These are phyloP conservation scores for Thraustotheca clavata DNA, from an alignment of 352 stramenopile genomes.

Conservation along the genomic window DNA sequence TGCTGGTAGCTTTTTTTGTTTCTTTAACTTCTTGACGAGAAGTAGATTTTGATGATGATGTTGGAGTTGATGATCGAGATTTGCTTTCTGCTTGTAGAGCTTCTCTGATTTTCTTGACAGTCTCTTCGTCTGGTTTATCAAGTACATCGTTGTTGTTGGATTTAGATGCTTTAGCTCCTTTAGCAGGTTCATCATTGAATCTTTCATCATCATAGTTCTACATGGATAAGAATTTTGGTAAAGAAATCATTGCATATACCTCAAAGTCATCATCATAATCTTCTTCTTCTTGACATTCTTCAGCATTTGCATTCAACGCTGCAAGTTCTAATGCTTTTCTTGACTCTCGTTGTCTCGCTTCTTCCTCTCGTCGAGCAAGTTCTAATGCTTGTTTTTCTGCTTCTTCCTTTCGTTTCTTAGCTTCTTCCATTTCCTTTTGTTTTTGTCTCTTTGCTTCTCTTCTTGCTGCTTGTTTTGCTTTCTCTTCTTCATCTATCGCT, in stretches of 20 bases:
- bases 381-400: conserved; percentile 36
- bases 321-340: conserved; percentile 42
- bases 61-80: conserved; percentile 23
- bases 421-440: conserved; percentile 43
- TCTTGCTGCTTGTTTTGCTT: conserved; percentile 4
- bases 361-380: conserved; percentile 36
- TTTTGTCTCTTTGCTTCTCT: conserved; percentile 48
- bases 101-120: conserved; percentile 53
- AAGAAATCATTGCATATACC: conserved; percentile 1
- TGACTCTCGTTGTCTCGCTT: conserved; percentile 36
- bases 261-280: conserved; percentile 67
- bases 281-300: conserved; percentile 60
- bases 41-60: conserved; percentile 20
- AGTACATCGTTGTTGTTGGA: conserved; percentile 15
- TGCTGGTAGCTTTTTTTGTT: conserved; percentile 17
- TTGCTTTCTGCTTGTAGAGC: conserved; percentile 55
- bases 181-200: conserved; percentile 23
- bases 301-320: conserved; percentile 56
- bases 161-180: conserved; percentile 1
- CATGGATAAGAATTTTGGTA: neutral
- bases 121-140: conserved; percentile 23
- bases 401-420: conserved; percentile 38
- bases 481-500: conserved; percentile 14
- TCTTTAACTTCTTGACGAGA: conserved; percentile 3
- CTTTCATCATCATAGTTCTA: conserved; percentile 51